phyloP scores from a whole-genome alignment of 805 yeast species.

The Kodamaea hsintzibuensis region DNA sequence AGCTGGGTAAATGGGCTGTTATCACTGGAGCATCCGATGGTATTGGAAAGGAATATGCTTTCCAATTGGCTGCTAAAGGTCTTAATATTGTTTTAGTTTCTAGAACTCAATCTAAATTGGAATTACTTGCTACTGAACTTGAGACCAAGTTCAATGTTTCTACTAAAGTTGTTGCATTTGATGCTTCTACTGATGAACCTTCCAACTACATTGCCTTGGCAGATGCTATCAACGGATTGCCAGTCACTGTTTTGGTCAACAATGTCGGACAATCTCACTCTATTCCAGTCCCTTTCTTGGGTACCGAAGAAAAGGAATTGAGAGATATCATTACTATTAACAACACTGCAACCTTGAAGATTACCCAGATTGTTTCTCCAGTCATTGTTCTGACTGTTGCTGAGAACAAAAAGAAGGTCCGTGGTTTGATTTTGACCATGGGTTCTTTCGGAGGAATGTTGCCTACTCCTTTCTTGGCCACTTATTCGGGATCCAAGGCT shows the following conservation, averaged over 20 bases:
- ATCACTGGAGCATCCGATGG: slow-evolving; percentile 98
- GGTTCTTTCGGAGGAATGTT: slow-evolving; percentile 95
- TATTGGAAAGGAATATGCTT: slow-evolving; percentile 88
- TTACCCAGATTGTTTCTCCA: slow-evolving; percentile 81
- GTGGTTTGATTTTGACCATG: slow-evolving; percentile 87
- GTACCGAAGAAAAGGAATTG: slow-evolving; percentile 75
- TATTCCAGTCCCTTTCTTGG: slow-evolving; percentile 90
- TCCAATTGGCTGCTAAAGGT: slow-evolving; percentile 82
- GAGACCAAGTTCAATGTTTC: slow-evolving; percentile 56
- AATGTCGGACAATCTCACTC: slow-evolving; percentile 95
- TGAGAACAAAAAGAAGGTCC: slow-evolving; percentile 37
- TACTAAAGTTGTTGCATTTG: slow-evolving; percentile 72
- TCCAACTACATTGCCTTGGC: slow-evolving; percentile 56
- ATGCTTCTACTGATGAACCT: slow-evolving; percentile 64
- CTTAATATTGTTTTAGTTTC: slow-evolving; percentile 83
- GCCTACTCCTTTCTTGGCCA: slow-evolving; percentile 90
- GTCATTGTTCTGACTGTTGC: slow-evolving; percentile 56
- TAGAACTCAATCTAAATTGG: slow-evolving; percentile 78
- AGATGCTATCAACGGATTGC: slow-evolving; percentile 49
- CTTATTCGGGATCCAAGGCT: slow-evolving; percentile 95
- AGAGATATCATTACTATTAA: slow-evolving; percentile 81
- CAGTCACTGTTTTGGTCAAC: slow-evolving; percentile 77
- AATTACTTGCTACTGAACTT: slow-evolving; percentile 62
- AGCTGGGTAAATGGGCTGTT: slow-evolving; percentile 80
- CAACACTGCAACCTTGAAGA: slow-evolving; percentile 76